Conservation (phyloP, 441 rosid species). For the Syzygium malaccense region DNA sequence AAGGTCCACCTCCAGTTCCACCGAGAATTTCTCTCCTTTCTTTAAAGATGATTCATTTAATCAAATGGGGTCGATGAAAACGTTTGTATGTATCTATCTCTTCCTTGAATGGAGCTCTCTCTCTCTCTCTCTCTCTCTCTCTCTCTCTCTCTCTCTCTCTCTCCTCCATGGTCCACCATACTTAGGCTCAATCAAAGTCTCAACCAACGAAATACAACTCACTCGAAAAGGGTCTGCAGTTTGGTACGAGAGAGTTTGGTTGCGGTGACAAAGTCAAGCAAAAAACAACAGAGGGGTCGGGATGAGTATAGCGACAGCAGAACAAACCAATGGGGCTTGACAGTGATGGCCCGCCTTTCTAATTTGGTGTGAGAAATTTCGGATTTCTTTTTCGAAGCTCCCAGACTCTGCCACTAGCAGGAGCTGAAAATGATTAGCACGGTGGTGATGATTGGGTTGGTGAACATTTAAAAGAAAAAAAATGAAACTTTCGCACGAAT, state of each 20-base stretch:
- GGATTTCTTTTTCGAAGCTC: neutral
- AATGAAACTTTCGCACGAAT: neutral
- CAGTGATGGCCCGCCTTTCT: neutral
- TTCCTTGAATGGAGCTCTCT: neutral
- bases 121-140: neutral
- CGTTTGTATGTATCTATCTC: neutral
- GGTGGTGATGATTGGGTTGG: neutral
- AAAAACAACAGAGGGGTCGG: neutral
- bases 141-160: neutral
- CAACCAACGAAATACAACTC: neutral
- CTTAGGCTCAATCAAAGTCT: neutral
- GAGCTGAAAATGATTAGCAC: neutral
- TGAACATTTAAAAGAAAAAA: neutral
- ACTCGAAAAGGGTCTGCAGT: neutral
- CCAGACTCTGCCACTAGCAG: neutral
- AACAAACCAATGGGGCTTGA: neutral
- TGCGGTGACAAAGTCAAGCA: neutral
- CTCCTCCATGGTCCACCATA: neutral
- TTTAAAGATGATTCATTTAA: neutral
- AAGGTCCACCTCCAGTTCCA: neutral
- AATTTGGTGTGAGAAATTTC: neutral
- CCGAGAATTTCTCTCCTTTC: neutral
- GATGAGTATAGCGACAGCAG: neutral
- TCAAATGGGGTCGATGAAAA: neutral
- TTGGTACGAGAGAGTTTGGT: neutral